A percentile compares a stretch with the other conserved stretches of the same genome.
phyloP scores from a whole-genome alignment of 176 grass and related monocot genomes.

The Cenchrus americanus region DNA sequence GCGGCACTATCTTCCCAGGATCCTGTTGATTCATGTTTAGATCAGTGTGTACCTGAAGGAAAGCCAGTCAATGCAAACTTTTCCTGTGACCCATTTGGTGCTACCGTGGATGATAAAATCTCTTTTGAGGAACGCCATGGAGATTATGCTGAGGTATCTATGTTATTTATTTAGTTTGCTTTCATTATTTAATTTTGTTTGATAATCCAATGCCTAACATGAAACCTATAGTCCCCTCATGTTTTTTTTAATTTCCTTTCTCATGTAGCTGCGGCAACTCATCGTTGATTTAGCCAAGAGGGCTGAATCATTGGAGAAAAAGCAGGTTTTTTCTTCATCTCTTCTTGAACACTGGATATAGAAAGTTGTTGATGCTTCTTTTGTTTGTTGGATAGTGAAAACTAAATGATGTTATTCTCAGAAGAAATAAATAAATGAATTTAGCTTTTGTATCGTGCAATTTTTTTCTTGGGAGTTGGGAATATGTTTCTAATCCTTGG shows the following conservation, averaged over 20 bases:
- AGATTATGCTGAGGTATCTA: constrained; percentile 36
- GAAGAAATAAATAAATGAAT: background rate
- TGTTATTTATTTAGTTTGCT: constrained; percentile 20
- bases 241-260: constrained; percentile 33
- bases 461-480: constrained; percentile 11
- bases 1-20: constrained; percentile 40
- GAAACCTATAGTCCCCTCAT: constrained; percentile 1
- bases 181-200: constrained; percentile 14
- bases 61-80: constrained; percentile 6
- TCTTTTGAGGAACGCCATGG: constrained; percentile 22
- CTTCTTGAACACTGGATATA: constrained; percentile 32
- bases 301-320: constrained; percentile 67
- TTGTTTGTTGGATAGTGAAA: constrained; percentile 39
- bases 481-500: constrained; percentile 17
- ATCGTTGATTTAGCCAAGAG: constrained; percentile 53
- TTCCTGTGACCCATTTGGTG: constrained; percentile 24
- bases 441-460: background rate
- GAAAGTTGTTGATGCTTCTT: constrained; percentile 11
- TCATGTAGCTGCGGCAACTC: constrained; percentile 63
- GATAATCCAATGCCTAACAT: background rate
- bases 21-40: constrained; percentile 16
- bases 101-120: constrained; percentile 28
- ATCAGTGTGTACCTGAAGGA: constrained; percentile 42
- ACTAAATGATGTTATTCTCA: constrained; percentile 1
- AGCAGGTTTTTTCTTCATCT: constrained; percentile 56